phyloP scores from a whole-genome alignment of 2,329 filamentous ascomycete genomes.

The Talaromyces sp. region DNA sequence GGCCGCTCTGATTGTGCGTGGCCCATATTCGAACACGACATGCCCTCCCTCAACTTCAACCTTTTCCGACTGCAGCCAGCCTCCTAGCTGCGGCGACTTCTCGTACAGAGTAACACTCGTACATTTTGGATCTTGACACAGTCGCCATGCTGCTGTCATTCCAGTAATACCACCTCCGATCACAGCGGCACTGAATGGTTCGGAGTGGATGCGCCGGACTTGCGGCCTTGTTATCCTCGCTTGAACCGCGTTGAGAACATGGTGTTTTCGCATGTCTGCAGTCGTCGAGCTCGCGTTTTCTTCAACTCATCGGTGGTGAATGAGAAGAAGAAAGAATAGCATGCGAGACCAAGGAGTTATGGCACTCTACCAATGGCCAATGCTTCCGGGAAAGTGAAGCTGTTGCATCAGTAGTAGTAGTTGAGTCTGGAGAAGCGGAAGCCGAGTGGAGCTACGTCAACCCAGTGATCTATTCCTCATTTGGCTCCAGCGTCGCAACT shows the following conservation, averaged over 20 bases:
- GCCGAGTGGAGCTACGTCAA: background rate
- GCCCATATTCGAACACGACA: constrained; percentile 77
- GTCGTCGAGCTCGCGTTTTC: background rate
- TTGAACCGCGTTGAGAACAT: constrained; percentile 17
- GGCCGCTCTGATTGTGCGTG: constrained; percentile 64
- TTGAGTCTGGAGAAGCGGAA: background rate
- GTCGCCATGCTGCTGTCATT: constrained; percentile 69
- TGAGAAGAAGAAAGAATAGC: background rate
- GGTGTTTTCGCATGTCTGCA: constrained; percentile 14
- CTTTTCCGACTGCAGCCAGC: constrained; percentile 70
- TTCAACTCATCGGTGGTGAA: background rate
- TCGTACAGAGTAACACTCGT: constrained; percentile 79
- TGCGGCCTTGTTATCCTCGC: background rate
- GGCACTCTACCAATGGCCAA: background rate
- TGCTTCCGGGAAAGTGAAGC: background rate
- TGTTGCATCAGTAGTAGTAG: background rate
- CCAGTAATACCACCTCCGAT: constrained; percentile 81
- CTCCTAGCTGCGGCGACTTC: constrained; percentile 61
- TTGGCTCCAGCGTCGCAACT: background rate
- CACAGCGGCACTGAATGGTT: constrained; percentile 53
- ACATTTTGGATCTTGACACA: constrained; percentile 61
- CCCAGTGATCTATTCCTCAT: background rate
- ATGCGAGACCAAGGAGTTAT: background rate
- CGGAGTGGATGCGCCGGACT: constrained; percentile 15
- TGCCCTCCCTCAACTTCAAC: constrained; percentile 53